phyloP scores from a whole-genome alignment of 306 rosid genomes.

The Glycyrrhiza uralensis region DNA sequence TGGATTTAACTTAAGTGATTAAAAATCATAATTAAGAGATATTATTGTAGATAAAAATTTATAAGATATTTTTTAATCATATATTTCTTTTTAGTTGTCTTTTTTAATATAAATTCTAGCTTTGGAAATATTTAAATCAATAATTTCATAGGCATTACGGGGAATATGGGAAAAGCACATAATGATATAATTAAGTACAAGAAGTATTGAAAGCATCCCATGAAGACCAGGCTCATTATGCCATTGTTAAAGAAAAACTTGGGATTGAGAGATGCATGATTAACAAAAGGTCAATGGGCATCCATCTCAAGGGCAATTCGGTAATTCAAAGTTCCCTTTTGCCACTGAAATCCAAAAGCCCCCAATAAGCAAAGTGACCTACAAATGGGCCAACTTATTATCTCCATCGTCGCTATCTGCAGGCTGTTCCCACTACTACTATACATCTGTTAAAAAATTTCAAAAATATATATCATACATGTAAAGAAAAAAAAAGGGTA shows the following conservation, averaged over 20 bases:
- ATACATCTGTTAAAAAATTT: neutral
- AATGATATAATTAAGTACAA: conserved; percentile 27
- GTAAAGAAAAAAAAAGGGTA: neutral
- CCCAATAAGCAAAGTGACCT: conserved; percentile 55
- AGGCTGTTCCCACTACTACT: conserved; percentile 70
- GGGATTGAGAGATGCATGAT: conserved; percentile 16
- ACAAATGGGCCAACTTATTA: conserved; percentile 66
- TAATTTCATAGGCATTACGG: neutral
- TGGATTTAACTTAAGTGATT: no score
- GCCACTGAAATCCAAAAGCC: conserved; percentile 47
- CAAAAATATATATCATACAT: conserved; percentile 1
- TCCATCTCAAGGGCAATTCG: conserved; percentile 21
- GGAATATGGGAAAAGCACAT: conserved; percentile 10
- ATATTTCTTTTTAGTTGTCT: neutral
- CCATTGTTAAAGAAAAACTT: conserved; percentile 20
- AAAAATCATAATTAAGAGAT: no score
- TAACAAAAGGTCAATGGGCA: conserved; percentile 38
- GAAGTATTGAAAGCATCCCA: conserved; percentile 13
- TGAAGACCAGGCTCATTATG: conserved; percentile 17
- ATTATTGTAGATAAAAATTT: no score
- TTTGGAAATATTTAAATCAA: neutral
- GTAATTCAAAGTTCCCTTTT: conserved; percentile 11
- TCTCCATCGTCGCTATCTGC: conserved; percentile 67
- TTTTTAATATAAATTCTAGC: neutral
- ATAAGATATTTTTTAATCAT: no score